Evolutionary conservation across 2,329 filamentous ascomycete genomes (phyloP), one percentile per base, ranked within the genome.

Genomic region (Calycina marina): DNA sequence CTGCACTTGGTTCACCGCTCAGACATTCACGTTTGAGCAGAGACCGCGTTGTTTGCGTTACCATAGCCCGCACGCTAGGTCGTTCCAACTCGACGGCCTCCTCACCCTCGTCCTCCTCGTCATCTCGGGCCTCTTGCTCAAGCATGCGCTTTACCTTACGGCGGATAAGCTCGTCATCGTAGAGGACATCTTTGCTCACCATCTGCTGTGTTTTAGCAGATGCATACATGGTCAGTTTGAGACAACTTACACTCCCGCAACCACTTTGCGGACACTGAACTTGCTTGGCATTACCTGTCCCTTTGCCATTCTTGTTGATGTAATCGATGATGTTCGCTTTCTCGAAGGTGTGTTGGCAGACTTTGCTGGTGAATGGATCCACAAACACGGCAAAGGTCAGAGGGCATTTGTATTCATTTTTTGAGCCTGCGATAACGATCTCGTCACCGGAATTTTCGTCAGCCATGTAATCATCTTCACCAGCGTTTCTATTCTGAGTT

Each of bases 311-410:
- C 18, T 18, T 28, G 37, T 15, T 29, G 34, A 12, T 32, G 30
- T 22, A 29, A 28, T 20, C 65, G 14, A 69, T 36, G 24, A 86
- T 75, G 1, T 71, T 69, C 1, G 51, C 47, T 51, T 70, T 76
- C 48, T 86, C 77, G 49, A 82, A 86, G 0, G 68, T 74, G 51
- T 86, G 80, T 34, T 69, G 72, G 58, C 80, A 86, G 41, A 69
- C 68, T 10, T 50, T 57, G 44, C 70, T 80, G 34, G 69, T 79
- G 46, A 70, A 72, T 0, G 80, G 80, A 32, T 82, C 65, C 25
- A 60, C 57, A 58, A 83, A 74, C 27, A 67, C 59, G 31, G 61
- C 60, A 41, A 84, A 58, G 0, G 77, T 78, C 13, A 86, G 52
- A 0, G 78, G 77, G 46, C 80, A 86, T 44, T 70, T 75, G 18